Evolutionary conservation across 2,329 filamentous ascomycete genomes (phyloP).

Genomic region (Aspergillus latus): DNA sequence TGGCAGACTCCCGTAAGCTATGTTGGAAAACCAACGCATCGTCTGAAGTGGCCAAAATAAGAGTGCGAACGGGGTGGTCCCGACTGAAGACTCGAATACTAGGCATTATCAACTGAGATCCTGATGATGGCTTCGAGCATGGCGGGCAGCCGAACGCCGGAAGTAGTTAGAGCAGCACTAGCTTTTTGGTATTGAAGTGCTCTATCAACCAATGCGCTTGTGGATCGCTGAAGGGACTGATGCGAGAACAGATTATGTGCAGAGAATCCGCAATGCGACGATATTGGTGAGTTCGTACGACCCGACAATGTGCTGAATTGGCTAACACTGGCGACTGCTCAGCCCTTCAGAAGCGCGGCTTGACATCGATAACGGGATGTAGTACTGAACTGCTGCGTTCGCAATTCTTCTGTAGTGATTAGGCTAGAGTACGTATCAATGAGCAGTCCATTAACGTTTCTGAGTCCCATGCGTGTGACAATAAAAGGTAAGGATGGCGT

Average conservation of each 20-base stretch:
- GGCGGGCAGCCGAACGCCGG: neutral
- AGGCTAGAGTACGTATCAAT: too few species aligned
- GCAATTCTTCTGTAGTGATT: too few species aligned
- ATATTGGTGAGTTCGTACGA: too few species aligned
- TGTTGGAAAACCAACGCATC: conserved; percentile 84
- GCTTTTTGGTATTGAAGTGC: too few species aligned
- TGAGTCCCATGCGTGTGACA: too few species aligned
- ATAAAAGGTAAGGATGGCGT: too few species aligned
- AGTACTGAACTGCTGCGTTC: too few species aligned
- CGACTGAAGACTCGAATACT: conserved; percentile 75
- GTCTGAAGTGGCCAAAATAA: conserved; percentile 76
- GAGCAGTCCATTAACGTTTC: too few species aligned
- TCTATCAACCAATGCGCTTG: neutral
- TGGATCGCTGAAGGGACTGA: too few species aligned
- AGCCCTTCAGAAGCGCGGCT: neutral
- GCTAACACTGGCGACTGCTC: neutral
- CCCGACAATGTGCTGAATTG: neutral
- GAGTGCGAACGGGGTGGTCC: conserved; percentile 82
- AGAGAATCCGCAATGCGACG: too few species aligned
- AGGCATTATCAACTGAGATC: conserved; percentile 45
- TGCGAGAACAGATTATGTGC: too few species aligned
- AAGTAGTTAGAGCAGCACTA: neutral
- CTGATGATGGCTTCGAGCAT: neutral
- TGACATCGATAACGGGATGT: too few species aligned
- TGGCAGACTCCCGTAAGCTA: conserved; percentile 62